A percentile compares a stretch with the other conserved stretches of the same genome.
phyloP scores from a whole-genome alignment of 768 basidiomycete species.

The Psilocybe sp. region DNA sequence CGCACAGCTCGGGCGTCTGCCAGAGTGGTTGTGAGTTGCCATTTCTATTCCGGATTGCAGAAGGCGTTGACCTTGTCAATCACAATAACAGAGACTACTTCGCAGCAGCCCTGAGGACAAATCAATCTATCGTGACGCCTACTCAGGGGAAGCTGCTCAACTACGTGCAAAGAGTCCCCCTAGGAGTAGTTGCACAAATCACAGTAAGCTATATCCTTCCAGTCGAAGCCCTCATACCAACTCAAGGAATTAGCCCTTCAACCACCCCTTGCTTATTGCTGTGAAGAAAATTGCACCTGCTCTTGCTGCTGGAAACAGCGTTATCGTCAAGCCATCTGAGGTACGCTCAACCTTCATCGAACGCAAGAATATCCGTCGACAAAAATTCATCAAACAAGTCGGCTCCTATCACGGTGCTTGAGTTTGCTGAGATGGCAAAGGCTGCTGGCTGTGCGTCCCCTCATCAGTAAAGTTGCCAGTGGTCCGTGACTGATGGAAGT shows the following conservation, averaged over 20 bases:
- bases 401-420: constrained; percentile 76
- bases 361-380: no score
- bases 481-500: neutral
- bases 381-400: constrained; percentile 29
- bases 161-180: constrained; percentile 73
- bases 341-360: constrained; percentile 32
- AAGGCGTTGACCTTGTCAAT: neutral
- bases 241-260: constrained; percentile 61
- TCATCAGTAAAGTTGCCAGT: neutral
- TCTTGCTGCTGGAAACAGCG: constrained; percentile 80
- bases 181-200: constrained; percentile 89
- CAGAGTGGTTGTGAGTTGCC: constrained; percentile 77
- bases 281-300: constrained; percentile 88
- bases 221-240: neutral
- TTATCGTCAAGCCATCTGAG: constrained; percentile 83
- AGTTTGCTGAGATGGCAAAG: constrained; percentile 64
- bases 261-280: constrained; percentile 86
- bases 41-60: neutral
- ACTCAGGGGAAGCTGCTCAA: constrained; percentile 80
- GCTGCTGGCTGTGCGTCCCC: constrained; percentile 57
- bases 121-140: constrained; percentile 68
- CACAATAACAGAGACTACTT: constrained; percentile 65
- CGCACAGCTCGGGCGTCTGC: constrained; percentile 71
- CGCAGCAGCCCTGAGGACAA: constrained; percentile 69
- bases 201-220: constrained; percentile 47